phyloP scores from a whole-genome alignment of 2,329 filamentous ascomycete species.

The Fusarium acutatum region DNA sequence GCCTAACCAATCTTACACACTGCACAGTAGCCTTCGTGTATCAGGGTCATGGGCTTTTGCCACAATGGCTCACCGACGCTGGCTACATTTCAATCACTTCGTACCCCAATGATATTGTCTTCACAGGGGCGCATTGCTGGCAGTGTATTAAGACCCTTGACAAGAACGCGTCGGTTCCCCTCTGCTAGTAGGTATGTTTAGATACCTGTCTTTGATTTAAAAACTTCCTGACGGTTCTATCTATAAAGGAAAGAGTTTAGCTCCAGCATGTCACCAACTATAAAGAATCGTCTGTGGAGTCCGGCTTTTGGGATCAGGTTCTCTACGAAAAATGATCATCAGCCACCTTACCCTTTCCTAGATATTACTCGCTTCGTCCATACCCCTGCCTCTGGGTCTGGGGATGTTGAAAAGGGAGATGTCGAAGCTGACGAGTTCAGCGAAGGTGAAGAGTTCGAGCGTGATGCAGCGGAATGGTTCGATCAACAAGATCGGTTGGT shows the following conservation, averaged over 20 bases:
- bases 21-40: slow-evolving; percentile 10
- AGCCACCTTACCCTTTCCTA: slow-evolving; percentile 39
- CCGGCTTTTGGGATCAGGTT: slow-evolving; percentile 45
- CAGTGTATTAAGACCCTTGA: slow-evolving; percentile 42
- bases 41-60: slow-evolving; percentile 36
- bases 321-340: slow-evolving; percentile 27
- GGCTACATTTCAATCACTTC: slow-evolving; percentile 22
- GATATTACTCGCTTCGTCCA: slow-evolving; percentile 42
- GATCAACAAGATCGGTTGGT: slow-evolving; percentile 34
- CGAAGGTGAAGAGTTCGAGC: slow-evolving; percentile 39
- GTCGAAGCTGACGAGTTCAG: slow-evolving; percentile 28
- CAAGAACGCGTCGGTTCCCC: slow-evolving; percentile 21
- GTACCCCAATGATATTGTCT: slow-evolving; percentile 32
- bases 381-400: not conserved
- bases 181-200: slow-evolving; percentile 30
- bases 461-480: slow-evolving; percentile 38
- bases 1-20: slow-evolving; percentile 39
- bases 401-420: not conserved
- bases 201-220: not conserved
- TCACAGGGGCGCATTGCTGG: slow-evolving; percentile 35
- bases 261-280: slow-evolving; percentile 29
- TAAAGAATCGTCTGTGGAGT: slow-evolving; percentile 42
- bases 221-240: slow-evolving; percentile 8
- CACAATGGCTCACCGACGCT: slow-evolving; percentile 36
- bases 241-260: slow-evolving; percentile 10